Conservation (phyloP, 495 filamentous ascomycete genomes). For the Daldinia vernicosa region DNA sequence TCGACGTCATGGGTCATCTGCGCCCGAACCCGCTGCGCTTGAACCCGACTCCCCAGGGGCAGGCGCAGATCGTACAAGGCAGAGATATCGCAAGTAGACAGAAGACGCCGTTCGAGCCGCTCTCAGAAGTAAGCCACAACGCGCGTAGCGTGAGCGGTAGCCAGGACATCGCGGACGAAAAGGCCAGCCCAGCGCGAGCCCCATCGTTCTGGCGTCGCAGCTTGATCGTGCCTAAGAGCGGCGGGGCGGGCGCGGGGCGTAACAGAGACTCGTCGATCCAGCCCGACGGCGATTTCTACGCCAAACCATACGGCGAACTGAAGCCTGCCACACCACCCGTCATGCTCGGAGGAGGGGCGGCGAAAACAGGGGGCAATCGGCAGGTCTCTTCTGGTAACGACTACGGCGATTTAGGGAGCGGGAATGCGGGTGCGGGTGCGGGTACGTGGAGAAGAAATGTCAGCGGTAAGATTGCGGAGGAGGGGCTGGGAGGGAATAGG, state of each 20-base stretch:
- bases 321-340: conserved; percentile 59
- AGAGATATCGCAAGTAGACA: conserved; percentile 22
- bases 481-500: conserved; percentile 60
- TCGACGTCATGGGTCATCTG: conserved; percentile 37
- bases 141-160: conserved; percentile 47
- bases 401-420: conserved; percentile 61
- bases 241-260: conserved; percentile 27
- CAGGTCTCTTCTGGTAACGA: conserved; percentile 67
- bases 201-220: conserved; percentile 38
- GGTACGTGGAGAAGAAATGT: conserved; percentile 66
- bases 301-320: conserved; percentile 61
- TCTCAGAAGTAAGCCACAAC: conserved; percentile 56
- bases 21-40: conserved; percentile 59
- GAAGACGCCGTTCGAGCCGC: conserved; percentile 47
- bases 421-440: conserved; percentile 42
- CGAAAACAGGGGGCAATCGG: conserved; percentile 28
- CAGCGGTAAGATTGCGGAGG: conserved; percentile 86
- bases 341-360: conserved; percentile 45
- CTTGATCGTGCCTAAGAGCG: conserved; percentile 41
- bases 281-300: conserved; percentile 61
- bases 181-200: conserved; percentile 11
- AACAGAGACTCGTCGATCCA: conserved; percentile 58
- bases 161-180: conserved; percentile 47
- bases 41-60: conserved; percentile 44
- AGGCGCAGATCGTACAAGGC: neutral